These are phyloP conservation scores for Aspergillus eucalypticola DNA, from an alignment of 2,329 filamentous ascomycete species.

Conservation along the genomic window DNA sequence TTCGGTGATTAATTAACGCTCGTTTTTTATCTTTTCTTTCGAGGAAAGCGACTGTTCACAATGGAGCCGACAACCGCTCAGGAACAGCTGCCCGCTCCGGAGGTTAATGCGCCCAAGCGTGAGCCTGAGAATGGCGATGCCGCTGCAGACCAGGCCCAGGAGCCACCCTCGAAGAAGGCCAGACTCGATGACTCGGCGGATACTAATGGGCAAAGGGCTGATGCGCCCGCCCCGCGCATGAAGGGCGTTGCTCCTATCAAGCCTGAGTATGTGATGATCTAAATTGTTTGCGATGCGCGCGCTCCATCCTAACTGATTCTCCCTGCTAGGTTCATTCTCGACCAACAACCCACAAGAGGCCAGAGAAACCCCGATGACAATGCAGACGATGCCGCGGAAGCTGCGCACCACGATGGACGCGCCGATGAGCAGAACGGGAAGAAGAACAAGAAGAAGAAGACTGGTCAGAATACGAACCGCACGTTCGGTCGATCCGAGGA, in stretches of 20 bases:
- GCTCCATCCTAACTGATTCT: slow-evolving; percentile 2
- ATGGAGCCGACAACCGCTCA: slow-evolving; percentile 18
- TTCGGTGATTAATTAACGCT: neutral
- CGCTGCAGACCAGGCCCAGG: slow-evolving; percentile 34
- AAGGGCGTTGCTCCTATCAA: slow-evolving; percentile 71
- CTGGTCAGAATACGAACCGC: slow-evolving; percentile 80
- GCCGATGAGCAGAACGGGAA: slow-evolving; percentile 39
- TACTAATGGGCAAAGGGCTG: slow-evolving; percentile 25
- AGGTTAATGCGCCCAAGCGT: slow-evolving; percentile 23
- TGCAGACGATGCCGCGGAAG: slow-evolving; percentile 62
- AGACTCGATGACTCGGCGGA: slow-evolving; percentile 51
- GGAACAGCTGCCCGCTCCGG: slow-evolving; percentile 12
- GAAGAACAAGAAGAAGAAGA: slow-evolving; percentile 60
- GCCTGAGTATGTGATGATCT: slow-evolving; percentile 58
- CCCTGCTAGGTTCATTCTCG: slow-evolving; percentile 34
- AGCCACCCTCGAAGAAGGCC: slow-evolving; percentile 60
- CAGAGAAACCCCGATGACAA: slow-evolving; percentile 32
- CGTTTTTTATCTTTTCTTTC: neutral
- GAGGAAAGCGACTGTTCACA: neutral
- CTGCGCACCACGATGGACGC: slow-evolving; percentile 49
- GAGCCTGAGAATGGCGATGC: slow-evolving; percentile 25
- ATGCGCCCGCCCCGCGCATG: slow-evolving; percentile 35
- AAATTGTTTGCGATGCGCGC: neutral
- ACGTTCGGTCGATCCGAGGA: slow-evolving; percentile 80
- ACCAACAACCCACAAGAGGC: slow-evolving; percentile 20